A percentile compares a stretch with the other conserved stretches of the same genome.
Evolutionary conservation across 1,284 basidiomycete genomes (phyloP).

Genomic region (Vanrija humicola): DNA sequence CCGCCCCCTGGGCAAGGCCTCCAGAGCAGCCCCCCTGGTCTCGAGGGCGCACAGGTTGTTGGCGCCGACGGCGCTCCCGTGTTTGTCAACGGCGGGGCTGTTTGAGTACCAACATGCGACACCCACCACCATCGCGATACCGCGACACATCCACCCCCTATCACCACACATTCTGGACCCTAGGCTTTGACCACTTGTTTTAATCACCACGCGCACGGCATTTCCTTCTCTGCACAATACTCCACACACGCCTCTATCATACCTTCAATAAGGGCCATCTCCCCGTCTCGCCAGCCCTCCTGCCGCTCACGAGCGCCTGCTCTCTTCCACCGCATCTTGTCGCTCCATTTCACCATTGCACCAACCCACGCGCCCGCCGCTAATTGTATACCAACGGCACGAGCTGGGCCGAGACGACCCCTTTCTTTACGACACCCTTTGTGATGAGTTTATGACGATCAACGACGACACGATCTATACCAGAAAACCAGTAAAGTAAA

Average conservation of each 20-base stretch:
- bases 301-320: neutral
- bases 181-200: too few species aligned
- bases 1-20: neutral
- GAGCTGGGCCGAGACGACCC: neutral
- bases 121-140: too few species aligned
- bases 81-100: neutral
- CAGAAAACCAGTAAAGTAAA: too few species aligned
- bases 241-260: neutral
- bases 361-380: neutral
- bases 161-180: too few species aligned
- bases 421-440: neutral
- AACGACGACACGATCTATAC: neutral
- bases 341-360: neutral
- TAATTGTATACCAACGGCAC: neutral
- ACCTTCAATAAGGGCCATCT: neutral
- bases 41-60: neutral
- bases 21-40: neutral
- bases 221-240: neutral
- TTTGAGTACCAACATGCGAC: too few species aligned
- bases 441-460: neutral
- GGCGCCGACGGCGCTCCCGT: neutral
- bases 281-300: neutral
- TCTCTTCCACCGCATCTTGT: neutral
- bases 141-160: too few species aligned
- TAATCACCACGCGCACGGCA: neutral